Base-by-base conservation (phyloP, 192 early-diverging fungal species). In the Coemansia interrupta region DNA sequence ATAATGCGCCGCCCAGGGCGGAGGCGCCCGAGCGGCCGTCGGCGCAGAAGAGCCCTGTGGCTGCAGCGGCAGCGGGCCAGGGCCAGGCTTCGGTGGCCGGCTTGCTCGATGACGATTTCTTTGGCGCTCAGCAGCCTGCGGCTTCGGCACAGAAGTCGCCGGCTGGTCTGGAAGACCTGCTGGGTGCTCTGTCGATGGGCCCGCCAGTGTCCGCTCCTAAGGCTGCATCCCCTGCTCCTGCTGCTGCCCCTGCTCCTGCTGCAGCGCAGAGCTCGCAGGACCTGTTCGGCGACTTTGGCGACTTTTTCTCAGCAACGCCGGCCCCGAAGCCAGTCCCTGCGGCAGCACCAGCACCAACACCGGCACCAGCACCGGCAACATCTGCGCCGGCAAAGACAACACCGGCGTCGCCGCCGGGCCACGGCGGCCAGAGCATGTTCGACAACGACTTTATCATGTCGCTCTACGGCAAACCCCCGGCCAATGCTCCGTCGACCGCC, bases 221-320 rank as follows among this genome's bases (percentile, higher is more conserved):
- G 7, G 38, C 40, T 13, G 18, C 70, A 4, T 9, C 63, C 7
- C 45, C 64, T 18, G 29, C 54, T 18, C 12, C 74, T 15, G 53
- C 50, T 1, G 5, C 74, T 15, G 53, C 50, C 0, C 47, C 54
- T 1, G 43, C 69, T 8, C 41, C 66, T 18, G 54, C 42, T 17
- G n/a, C 54, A 1, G 22, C 53, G 0, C 63, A 30, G 39, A 53
- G 56, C 11, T 26, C 58, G 20, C 54, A 72, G 36, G 80, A 82
- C 41, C 40, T 70, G 22, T 82, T 82, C 66, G 80, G 71, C 26
- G 80, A 78, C 29, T 82, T 82, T 66, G 73, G 79, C 39, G 79
- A 76, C 36, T 73, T 73, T 41, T 42, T 73, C 24, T 73, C 75
- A n/a, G 64, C 70, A 1, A 32, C 52, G 11, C 50, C 70, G 10